Percentiles rank a stretch among this genome's conserved stretches.
Conservation (phyloP, 768 basidiomycete genomes). For the Boletales sp. region DNA sequence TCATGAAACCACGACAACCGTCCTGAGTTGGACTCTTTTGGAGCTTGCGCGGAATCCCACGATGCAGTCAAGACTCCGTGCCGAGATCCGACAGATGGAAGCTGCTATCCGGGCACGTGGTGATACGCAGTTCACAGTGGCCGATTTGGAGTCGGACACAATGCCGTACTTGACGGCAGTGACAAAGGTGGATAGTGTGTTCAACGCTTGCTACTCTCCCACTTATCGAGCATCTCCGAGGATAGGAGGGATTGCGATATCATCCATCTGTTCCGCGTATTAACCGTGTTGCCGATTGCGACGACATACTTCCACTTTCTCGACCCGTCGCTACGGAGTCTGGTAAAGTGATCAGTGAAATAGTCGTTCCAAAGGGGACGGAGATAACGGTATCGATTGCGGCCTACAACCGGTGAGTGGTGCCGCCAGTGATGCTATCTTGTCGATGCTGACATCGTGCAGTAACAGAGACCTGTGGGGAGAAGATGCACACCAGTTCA, state of each 20-base stretch:
- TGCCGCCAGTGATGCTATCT: no score
- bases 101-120: not conserved
- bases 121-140: not conserved
- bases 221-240: no score
- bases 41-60: slow-evolving; percentile 57
- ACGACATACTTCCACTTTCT: no score
- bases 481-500: slow-evolving; percentile 28
- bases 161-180: slow-evolving; percentile 42
- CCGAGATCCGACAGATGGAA: slow-evolving; percentile 7
- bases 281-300: no score
- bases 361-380: no score
- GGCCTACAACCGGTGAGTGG: no score
- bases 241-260: slow-evolving; percentile 38
- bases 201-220: not conserved
- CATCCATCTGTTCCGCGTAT: slow-evolving; percentile 1
- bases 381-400: no score
- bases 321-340: no score
- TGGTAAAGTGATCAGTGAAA: no score
- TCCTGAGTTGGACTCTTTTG: slow-evolving; percentile 32
- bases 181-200: slow-evolving; percentile 22
- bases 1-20: slow-evolving; percentile 51
- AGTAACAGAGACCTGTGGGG: slow-evolving; percentile 17
- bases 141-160: slow-evolving; percentile 34
- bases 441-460: no score
- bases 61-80: slow-evolving; percentile 57